Evolutionary conservation across 306 rosid genomes (phyloP), one percentile per base, ranked within the genome.

Genomic region (Comarum palustre): DNA sequence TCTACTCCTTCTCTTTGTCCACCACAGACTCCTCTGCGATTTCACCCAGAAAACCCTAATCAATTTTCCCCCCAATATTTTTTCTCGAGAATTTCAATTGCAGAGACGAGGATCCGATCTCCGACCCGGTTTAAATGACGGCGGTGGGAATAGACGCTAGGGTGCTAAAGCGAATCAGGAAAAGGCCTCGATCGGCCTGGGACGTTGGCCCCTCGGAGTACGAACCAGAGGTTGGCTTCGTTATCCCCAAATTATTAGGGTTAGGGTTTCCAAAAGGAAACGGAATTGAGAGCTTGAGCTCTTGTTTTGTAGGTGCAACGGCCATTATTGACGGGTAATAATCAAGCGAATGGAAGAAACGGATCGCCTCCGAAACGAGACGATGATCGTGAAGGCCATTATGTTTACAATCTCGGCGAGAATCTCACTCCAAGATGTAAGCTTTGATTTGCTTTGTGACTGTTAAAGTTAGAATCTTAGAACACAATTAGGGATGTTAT

Each of bases 351-450:
- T 24, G 82, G 75, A 74, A 89, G 85, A 70, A 85, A 79, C 41
- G 88, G 77, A 2, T 90, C 97, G 75, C 97, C 97, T 47, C 98
- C 98, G 3, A 87, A 80, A 79, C 87, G 98, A 73, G 91, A 89
- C 27, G 96, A 93, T 62, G 98, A 90, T 83, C 98, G 98, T 24
- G 97, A 90, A n/a, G 98, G 98, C 11, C 96, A 90, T 82, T 90
- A 88, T 67, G 88, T 93, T 5, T 93, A 78, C 75, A 87, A 81
- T 81, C 87, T 93, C 2, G 98, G 98, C 86, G 97, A 93, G 80
- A 90, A 90, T 87, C 96, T 93, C 84, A 89, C 93, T 77, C 86
- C 96, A 82, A 89, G 98, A 93, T 93, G 98, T 92, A 76, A 84
- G 79, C 57, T 39, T 8, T 39, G 41, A 36, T 36, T n/a, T n/a